Evolutionary conservation across 2,329 filamentous ascomycete genomes (phyloP).

Genomic region (Meredithiella fracta): DNA sequence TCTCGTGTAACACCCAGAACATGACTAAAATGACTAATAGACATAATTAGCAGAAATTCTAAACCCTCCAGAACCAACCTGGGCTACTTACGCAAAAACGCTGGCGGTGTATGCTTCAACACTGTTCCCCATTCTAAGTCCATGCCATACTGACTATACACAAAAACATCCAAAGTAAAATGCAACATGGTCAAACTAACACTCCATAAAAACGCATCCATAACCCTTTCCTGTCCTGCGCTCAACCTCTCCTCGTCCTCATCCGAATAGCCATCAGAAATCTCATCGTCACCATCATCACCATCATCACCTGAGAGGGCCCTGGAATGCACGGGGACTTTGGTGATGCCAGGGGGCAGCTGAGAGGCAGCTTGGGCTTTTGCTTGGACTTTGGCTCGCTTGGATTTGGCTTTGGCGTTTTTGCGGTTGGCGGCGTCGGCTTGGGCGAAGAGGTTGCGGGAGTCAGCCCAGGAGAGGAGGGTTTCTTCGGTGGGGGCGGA

Average conservation of each 20-base stretch:
- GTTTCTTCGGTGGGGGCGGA: conserved; percentile 46
- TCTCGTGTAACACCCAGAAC: conserved; percentile 40
- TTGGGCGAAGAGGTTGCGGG: conserved; percentile 40
- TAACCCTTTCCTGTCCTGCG: conserved; percentile 31
- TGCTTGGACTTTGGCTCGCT: too few species aligned
- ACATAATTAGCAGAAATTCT: background rate
- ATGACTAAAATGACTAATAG: conserved; percentile 36
- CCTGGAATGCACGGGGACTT: conserved; percentile 4
- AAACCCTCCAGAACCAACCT: background rate
- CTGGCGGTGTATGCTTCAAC: conserved; percentile 32
- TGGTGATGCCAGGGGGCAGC: conserved; percentile 13
- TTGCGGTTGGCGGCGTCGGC: conserved; percentile 22
- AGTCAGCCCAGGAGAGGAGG: conserved; percentile 54
- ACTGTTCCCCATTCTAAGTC: conserved; percentile 45
- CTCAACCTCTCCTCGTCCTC: conserved; percentile 24
- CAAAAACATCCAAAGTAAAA: conserved; percentile 62
- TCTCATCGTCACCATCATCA: conserved; percentile 22
- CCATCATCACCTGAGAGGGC: conserved; percentile 18
- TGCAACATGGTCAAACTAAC: conserved; percentile 54
- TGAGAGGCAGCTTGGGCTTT: background rate
- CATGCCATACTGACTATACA: conserved; percentile 62
- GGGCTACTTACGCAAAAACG: conserved; percentile 17
- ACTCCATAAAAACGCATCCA: conserved; percentile 42
- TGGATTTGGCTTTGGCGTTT: conserved; percentile 18
- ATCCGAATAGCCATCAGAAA: conserved; percentile 17